A percentile compares a stretch with the other conserved stretches of the same genome.
Conservation (phyloP, 352 stramenopile species). For the Phytophthora tentaculata region DNA sequence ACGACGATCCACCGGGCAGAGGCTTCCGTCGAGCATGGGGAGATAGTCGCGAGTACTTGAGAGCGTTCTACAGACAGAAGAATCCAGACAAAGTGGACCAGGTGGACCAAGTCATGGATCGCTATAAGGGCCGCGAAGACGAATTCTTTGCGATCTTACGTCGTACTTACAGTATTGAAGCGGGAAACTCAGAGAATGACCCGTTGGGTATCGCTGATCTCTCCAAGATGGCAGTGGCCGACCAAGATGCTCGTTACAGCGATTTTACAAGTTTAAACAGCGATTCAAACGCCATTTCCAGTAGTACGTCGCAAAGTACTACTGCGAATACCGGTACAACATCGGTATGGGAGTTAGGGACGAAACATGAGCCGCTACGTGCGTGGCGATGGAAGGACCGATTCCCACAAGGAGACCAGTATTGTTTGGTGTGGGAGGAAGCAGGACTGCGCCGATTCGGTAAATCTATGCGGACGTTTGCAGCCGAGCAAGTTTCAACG, state of each 20-base stretch:
- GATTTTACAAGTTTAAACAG: slow-evolving; percentile 44
- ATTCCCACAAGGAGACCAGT: slow-evolving; percentile 83
- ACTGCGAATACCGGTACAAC: slow-evolving; percentile 13
- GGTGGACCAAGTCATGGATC: slow-evolving; percentile 81
- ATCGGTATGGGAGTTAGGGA: slow-evolving; percentile 40
- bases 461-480: slow-evolving; percentile 84
- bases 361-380: slow-evolving; percentile 47
- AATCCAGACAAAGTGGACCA: slow-evolving; percentile 82
- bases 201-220: slow-evolving; percentile 51
- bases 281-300: slow-evolving; percentile 45
- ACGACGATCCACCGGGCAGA: slow-evolving; percentile 62
- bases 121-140: slow-evolving; percentile 84
- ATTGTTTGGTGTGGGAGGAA: slow-evolving; percentile 84
- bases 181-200: slow-evolving; percentile 42
- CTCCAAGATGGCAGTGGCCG: slow-evolving; percentile 32
- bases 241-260: slow-evolving; percentile 36
- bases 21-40: slow-evolving; percentile 82
- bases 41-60: slow-evolving; percentile 79
- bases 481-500: slow-evolving; percentile 63
- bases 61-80: slow-evolving; percentile 70
- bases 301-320: slow-evolving; percentile 7
- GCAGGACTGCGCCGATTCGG: slow-evolving; percentile 72
- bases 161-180: slow-evolving; percentile 62
- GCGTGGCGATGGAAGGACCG: slow-evolving; percentile 88
- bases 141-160: slow-evolving; percentile 83